phyloP scores from a whole-genome alignment of 2,329 filamentous ascomycete genomes.

The Sporothrix euskadiensis region DNA sequence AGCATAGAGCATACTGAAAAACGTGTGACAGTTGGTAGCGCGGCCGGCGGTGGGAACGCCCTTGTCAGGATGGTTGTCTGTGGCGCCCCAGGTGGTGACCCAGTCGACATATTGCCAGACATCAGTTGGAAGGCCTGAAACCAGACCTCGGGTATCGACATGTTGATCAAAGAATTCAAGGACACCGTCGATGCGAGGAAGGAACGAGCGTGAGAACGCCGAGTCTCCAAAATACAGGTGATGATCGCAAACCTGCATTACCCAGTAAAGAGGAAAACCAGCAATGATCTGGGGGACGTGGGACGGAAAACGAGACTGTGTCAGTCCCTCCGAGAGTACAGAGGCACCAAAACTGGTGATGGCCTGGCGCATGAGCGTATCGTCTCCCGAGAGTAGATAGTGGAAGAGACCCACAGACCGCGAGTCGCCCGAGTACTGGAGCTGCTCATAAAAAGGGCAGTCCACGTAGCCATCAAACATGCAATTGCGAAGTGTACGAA shows the following conservation, averaged over 20 bases:
- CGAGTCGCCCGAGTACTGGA: constrained; percentile 38
- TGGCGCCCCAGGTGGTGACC: constrained; percentile 36
- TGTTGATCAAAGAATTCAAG: constrained; percentile 40
- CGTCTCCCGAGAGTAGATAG: constrained; percentile 39
- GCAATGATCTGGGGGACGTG: constrained; percentile 43
- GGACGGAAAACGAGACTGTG: constrained; percentile 42
- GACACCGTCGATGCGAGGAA: constrained; percentile 42
- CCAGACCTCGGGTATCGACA: constrained; percentile 33
- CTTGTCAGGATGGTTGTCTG: constrained; percentile 29
- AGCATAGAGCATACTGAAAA: constrained; percentile 45
- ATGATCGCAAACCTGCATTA: constrained; percentile 43
- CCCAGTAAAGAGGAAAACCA: constrained; percentile 44
- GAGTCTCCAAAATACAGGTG: constrained; percentile 42
- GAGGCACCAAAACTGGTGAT: constrained; percentile 37
- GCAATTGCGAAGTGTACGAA: constrained; percentile 41
- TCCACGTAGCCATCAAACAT: constrained; percentile 42
- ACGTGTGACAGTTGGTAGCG: constrained; percentile 43
- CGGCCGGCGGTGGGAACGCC: constrained; percentile 45
- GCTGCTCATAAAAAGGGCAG: constrained; percentile 42
- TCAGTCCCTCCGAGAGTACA: constrained; percentile 37
- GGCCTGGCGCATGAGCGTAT: constrained; percentile 39
- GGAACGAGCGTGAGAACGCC: constrained; percentile 37
- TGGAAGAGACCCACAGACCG: constrained; percentile 38
- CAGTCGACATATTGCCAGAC: constrained; percentile 44
- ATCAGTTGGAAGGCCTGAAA: constrained; percentile 35